Evolutionary conservation across 495 filamentous ascomycete species (phyloP), one percentile per base, ranked within the genome.

Genomic region (Hypoxylon rickii): DNA sequence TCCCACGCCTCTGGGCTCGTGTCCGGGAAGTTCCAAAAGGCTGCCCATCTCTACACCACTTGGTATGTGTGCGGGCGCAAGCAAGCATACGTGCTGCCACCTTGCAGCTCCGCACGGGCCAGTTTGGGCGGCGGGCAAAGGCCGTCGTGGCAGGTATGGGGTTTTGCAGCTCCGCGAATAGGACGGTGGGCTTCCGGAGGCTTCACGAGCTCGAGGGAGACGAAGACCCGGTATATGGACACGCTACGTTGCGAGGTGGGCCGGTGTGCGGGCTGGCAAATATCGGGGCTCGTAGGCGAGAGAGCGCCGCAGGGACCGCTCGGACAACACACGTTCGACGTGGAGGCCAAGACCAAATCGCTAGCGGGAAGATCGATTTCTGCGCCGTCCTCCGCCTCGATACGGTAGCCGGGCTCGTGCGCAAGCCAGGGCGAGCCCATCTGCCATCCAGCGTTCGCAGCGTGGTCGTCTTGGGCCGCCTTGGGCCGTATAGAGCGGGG

Each of bases 261-360:
- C 24, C 24, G 16, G 51, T 58, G 44, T 19, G 34, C 38, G 18
- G 21, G 43, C 18, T 22, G 29, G 24, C 10, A 29, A 29, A n/a
- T n/a, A n/a, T n/a, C n/a, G n/a, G n/a, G n/a, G n/a, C n/a, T n/a
- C n/a, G n/a, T n/a, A n/a, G n/a, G n/a, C n/a, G n/a, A n/a, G n/a
- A n/a, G n/a, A n/a, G n/a, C n/a, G n/a, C n/a, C n/a, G n/a, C n/a
- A n/a, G n/a, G n/a, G n/a, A n/a, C n/a, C n/a, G n/a, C n/a, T 36
- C 18, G 43, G 39, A 48, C 55, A 48, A 22, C 46, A 31, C 55
- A 53, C 19, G 22, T n/a, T 11, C 22, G 16, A 15, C 32, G 22
- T 44, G 39, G 33, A 32, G 16, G 36, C 20, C 38, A 8, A 31
- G 29, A n/a, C 16, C 2, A 15, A 26, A 10, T 29, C 18, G 24